Evolutionary conservation across 202 grass and related monocot species (phyloP).

Genomic region (Elaeis oleifera): DNA sequence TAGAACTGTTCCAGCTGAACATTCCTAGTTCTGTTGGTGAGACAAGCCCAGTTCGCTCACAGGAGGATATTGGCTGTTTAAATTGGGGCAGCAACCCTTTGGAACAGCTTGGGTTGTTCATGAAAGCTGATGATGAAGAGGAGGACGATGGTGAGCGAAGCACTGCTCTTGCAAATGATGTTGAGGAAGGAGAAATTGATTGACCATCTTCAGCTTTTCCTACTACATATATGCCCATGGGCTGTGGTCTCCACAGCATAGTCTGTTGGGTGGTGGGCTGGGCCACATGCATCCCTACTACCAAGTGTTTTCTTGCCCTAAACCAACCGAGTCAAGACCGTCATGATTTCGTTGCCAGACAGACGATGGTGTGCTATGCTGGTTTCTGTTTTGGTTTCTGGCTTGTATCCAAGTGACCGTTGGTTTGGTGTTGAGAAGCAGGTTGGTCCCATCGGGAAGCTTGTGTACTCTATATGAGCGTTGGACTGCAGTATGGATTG

Average conservation of each 20-base stretch:
- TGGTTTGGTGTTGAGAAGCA: too few species aligned
- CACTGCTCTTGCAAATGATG: slow-evolving; percentile 17
- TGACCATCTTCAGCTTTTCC: slow-evolving; percentile 9
- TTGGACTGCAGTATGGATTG: too few species aligned
- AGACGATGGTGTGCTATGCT: too few species aligned
- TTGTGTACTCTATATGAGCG: too few species aligned
- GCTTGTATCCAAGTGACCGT: too few species aligned
- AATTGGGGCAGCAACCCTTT: slow-evolving; percentile 58
- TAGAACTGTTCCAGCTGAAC: slow-evolving; percentile 50
- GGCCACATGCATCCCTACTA: too few species aligned
- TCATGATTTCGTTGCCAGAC: too few species aligned
- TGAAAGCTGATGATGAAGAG: slow-evolving; percentile 85
- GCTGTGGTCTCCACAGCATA: neutral
- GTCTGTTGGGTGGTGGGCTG: too few species aligned
- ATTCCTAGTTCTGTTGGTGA: slow-evolving; percentile 63
- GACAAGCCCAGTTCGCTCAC: slow-evolving; percentile 49
- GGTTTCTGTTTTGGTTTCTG: too few species aligned
- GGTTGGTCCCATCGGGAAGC: too few species aligned
- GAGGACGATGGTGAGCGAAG: slow-evolving; percentile 59
- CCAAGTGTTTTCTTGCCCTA: too few species aligned
- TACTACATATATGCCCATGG: slow-evolving; percentile 6
- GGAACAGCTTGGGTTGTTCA: slow-evolving; percentile 79
- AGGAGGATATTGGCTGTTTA: slow-evolving; percentile 55
- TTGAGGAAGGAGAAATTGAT: slow-evolving; percentile 43
- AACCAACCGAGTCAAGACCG: too few species aligned